Conservation (phyloP, 805 yeast genomes). For the Millerozyma miso region DNA sequence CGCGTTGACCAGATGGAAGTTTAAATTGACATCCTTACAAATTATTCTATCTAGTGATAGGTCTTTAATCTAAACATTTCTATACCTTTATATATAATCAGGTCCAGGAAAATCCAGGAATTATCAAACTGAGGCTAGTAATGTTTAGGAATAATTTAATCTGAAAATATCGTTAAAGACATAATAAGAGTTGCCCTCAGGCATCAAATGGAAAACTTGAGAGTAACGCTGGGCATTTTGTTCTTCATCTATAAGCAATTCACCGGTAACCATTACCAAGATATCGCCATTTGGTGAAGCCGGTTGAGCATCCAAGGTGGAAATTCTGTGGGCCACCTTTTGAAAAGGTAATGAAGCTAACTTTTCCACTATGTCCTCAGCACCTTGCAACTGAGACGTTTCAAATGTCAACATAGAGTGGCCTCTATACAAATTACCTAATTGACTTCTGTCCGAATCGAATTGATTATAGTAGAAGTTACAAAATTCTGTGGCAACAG, state of each 20-base stretch:
- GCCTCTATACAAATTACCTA: conserved; percentile 92
- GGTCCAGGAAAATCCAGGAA: too few species aligned
- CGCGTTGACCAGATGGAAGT: too few species aligned
- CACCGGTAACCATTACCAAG: conserved; percentile 96
- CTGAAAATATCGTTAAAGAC: conserved; percentile 97
- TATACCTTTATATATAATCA: too few species aligned
- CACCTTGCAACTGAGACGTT: conserved; percentile 91
- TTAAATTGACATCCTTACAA: too few species aligned
- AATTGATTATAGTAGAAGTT: conserved; percentile 93
- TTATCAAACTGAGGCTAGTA: too few species aligned
- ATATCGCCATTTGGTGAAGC: conserved; percentile 91
- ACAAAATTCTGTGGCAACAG: conserved; percentile 74
- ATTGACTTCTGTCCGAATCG: conserved; percentile 85
- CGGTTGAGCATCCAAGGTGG: conserved; percentile 97
- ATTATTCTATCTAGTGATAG: too few species aligned
- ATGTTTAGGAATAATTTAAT: conserved; percentile 67
- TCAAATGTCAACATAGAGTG: conserved; percentile 98
- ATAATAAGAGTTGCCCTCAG: conserved; percentile 86
- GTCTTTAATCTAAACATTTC: too few species aligned
- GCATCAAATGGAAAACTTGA: conserved; percentile 94
- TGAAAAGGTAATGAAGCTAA: conserved; percentile 83
- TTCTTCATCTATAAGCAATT: conserved; percentile 88
- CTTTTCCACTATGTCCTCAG: conserved; percentile 88
- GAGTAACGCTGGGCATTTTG: conserved; percentile 94
- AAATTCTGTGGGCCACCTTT: conserved; percentile 88